Evolutionary conservation across 805 yeast species (phyloP), one percentile per base, ranked within the genome.

Genomic region (Saturnispora dispora): DNA sequence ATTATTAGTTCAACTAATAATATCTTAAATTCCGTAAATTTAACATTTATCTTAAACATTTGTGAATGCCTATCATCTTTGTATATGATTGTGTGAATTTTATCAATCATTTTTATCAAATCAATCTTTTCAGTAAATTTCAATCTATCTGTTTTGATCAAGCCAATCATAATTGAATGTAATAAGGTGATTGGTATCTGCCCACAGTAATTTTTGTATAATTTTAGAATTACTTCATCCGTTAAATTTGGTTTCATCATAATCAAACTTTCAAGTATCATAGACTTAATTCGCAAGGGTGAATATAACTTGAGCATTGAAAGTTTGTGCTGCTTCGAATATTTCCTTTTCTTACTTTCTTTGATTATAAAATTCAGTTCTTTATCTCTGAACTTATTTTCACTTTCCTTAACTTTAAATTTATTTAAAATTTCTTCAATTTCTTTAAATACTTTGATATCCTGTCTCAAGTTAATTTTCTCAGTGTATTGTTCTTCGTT

Each of bases 131-230:
- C 58, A 2, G 44, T 51, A 40, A 59, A 54, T 5, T 32, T 40
- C 18, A 54, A 8, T 8, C 45, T 13, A 1, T 47, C 37, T 10
- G 27, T 33, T 11, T 46, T 33, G 18, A 63, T 50, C 3, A 62
- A 25, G 13, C 64, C 64, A 22, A 63, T 48, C 57, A 61, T 56
- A 10, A 55, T 48, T n/a, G 62, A 60, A 40, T 64, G 66, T 3
- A 63, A 47, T 32, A 64, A 45, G 2, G 48, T 28, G 3, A 57
- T 25, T 23, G 69, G 69, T 13, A 63, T 52, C 25, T 58, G 57
- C 10, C 53, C 51, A 3, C 53, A 46, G 48, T 61, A 65, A 46
- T 63, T 63, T 4, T 18, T 27, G 52, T 55, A 58, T 23, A 56
- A 51, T 41, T 57, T 53, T 3, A 51, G 20, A 0, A 60, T 45